Evolutionary conservation across 148 eudicot species (phyloP), one percentile per base, ranked within the genome.

Genomic region (Nepenthes mirabilis): DNA sequence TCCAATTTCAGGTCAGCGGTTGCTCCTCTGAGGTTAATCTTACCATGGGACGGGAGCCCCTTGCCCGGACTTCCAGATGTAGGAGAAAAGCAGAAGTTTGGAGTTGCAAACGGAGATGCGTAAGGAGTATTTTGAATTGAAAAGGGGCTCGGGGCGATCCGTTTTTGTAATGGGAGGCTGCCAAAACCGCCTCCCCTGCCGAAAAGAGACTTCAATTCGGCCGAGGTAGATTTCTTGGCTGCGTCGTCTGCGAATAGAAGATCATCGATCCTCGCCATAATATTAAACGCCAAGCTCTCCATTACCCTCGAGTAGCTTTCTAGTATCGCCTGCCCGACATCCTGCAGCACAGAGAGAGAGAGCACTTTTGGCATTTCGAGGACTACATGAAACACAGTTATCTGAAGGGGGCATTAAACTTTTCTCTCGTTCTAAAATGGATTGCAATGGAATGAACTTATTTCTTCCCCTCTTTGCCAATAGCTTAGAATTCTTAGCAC

Each of bases 281-380:
- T 76, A 74, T 93, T 93, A 62, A 88, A 93, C 34, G 99, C 99
- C 68, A 93, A 75, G 74, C 99, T 89, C 79, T 93, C 99, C 75
- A 75, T 79, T n/a, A 93, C 99, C 72, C 99, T 80, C 11, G 99
- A 93, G 57, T 93, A 93, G 87, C 99, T 93, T 71, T 93, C 99
- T 9, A 93, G 94, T 60, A 93, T 88, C n/a, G 99, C 82, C 55
- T 93, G 99, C 43, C 99, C 99, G 23, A 93, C 95, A 58, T 93
- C 99, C 99, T 93, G 85, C 67, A 12, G 48, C 43, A 50, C 5
- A 37, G 35, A 55, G 12, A 34, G 11, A 55, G 33, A 14, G 32
- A 6, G 2, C 64, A 62, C 36, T 34, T 5, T 32, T 34, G 43
- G 10, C 13, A 36, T 14, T 37, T 33, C 8, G 45, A 59, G 5